A percentile compares a stretch with the other conserved stretches of the same genome.
phyloP scores from a whole-genome alignment of 1,139 yeast species.

The Sporopachydermia cereana region DNA sequence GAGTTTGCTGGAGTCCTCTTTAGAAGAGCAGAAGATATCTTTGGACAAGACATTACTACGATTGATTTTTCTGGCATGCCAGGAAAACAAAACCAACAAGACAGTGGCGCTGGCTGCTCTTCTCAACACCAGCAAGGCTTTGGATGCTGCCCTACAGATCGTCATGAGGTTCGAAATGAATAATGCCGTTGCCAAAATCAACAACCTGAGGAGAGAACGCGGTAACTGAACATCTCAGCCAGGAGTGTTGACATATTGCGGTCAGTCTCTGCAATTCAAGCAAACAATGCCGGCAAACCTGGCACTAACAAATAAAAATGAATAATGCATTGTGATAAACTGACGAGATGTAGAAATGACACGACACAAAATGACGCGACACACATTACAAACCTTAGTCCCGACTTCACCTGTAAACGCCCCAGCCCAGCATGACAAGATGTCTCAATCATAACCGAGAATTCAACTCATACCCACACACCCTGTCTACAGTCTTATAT shows the following conservation, averaged over 20 bases:
- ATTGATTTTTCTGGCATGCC: slow-evolving; percentile 68
- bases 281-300: too few species aligned
- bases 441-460: too few species aligned
- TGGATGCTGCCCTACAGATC: slow-evolving; percentile 74
- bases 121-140: slow-evolving; percentile 64
- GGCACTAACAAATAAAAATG: too few species aligned
- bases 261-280: too few species aligned
- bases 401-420: too few species aligned
- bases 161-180: slow-evolving; percentile 67
- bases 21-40: slow-evolving; percentile 37
- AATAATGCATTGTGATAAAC: neutral
- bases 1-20: slow-evolving; percentile 31
- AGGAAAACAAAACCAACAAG: slow-evolving; percentile 49
- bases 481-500: slow-evolving; percentile 11
- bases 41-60: slow-evolving; percentile 69
- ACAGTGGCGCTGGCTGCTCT: slow-evolving; percentile 62
- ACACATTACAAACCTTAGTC: too few species aligned
- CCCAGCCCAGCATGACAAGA: too few species aligned
- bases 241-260: too few species aligned
- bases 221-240: too few species aligned
- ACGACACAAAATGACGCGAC: too few species aligned
- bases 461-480: too few species aligned
- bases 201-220: slow-evolving; percentile 49
- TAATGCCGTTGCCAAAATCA: slow-evolving; percentile 55
- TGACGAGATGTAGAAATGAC: too few species aligned